Base-by-base conservation (phyloP, 768 basidiomycete species). In the Podaxis sp. region DNA sequence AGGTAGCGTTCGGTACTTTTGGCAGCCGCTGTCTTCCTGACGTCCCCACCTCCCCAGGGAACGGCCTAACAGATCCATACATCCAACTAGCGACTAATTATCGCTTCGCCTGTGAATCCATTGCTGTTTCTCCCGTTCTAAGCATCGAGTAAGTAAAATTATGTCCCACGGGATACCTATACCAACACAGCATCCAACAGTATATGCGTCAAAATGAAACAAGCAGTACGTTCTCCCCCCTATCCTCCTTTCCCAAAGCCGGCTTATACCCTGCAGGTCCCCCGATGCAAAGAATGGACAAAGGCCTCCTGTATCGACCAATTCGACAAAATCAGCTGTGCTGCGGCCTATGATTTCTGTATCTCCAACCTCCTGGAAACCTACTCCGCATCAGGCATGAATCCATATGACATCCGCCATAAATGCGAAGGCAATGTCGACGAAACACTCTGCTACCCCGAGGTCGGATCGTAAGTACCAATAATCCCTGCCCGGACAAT, bases 351-450 rank as follows among this genome's bases (percentile, higher is more conserved):
- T 28, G 67, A 67, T 2, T 91, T 90, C 70, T 95, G 93, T 73
- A 64, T 80, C 17, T 72, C 69, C 13, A 79, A 83, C 63, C 71
- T 92, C n/a, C 77, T 75, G 28, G 71, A 65, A 60, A 38, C 2
- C 6, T 30, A 17, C 9, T 19, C 0, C n/a, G 5, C 4, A 17
- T n/a, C 55, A 80, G 80, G 77, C 13, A 74, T 75, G 71, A 87
- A 87, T 69, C 84, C 83, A 1, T 92, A 93, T 69, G 90, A 93
- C 68, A 82, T 93, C 56, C 87, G 82, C 68, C 81, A 82, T 68
- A 72, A 77, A 36, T 91, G 89, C 61, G 80, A 82, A 65, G 81
- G 86, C 62, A 69, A 73, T 30, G 71, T 82, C 9, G 66, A 57
- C 1, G 80, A 80, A 2, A 79, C 77, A 0, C 78, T 88, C 11